These are phyloP conservation scores for Paramyrothecium sp. DNA, from an alignment of 2,329 filamentous ascomycete species.

Conservation along the genomic window DNA sequence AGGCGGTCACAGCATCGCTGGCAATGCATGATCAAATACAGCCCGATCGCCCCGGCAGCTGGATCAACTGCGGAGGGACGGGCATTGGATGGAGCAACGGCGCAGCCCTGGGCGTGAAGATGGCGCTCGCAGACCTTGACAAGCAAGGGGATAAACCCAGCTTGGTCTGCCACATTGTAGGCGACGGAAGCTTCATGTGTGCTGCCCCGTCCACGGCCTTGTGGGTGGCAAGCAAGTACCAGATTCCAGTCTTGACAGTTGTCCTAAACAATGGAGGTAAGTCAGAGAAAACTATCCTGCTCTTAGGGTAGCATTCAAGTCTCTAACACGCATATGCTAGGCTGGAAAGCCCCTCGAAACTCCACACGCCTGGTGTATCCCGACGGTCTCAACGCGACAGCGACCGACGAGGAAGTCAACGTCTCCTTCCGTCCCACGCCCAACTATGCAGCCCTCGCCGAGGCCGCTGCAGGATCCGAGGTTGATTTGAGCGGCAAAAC, in stretches of 20 bases:
- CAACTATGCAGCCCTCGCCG: slow-evolving; percentile 8
- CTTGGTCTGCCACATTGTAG: slow-evolving; percentile 47
- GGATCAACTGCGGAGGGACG: slow-evolving; percentile 75
- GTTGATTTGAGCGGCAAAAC: not conserved
- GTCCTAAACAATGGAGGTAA: slow-evolving; percentile 47
- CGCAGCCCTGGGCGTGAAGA: slow-evolving; percentile 68
- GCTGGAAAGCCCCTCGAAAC: slow-evolving; percentile 12
- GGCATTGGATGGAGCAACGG: slow-evolving; percentile 76
- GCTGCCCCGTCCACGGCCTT: slow-evolving; percentile 44
- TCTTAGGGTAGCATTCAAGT: not conserved
- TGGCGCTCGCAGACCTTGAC: slow-evolving; percentile 48
- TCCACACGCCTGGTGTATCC: slow-evolving; percentile 9
- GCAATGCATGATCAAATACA: slow-evolving; percentile 68
- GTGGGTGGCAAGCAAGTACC: slow-evolving; percentile 46
- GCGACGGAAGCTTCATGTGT: slow-evolving; percentile 49
- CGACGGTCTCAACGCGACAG: slow-evolving; percentile 2
- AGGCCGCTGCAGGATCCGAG: slow-evolving; percentile 1
- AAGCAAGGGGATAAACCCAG: slow-evolving; percentile 20
- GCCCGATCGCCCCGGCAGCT: slow-evolving; percentile 62
- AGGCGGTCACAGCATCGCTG: slow-evolving; percentile 68
- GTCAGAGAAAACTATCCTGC: not conserved
- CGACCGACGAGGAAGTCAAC: slow-evolving; percentile 9
- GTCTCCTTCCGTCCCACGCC: slow-evolving; percentile 10
- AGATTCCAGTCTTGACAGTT: slow-evolving; percentile 45
- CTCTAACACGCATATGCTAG: not conserved